Evolutionary conservation across 164 flowering plant species (phyloP).

Genomic region (Dillenia suffruticosa): DNA sequence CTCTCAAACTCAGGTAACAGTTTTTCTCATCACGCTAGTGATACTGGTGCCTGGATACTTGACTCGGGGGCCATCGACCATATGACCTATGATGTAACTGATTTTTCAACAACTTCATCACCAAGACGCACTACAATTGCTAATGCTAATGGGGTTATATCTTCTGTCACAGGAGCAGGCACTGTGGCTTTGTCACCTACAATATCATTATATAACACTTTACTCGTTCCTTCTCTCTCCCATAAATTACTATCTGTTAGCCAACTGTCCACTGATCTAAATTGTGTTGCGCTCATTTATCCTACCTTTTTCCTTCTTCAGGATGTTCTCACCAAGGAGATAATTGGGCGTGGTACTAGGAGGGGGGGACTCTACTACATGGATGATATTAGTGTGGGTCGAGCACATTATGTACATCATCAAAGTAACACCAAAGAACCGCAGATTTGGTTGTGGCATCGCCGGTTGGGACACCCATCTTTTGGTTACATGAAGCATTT

Average conservation of each 20-base stretch:
- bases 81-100: conserved; percentile 6
- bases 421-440: too few species aligned
- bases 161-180: not conserved
- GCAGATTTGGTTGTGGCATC: too few species aligned
- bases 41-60: conserved; percentile 4
- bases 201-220: not conserved
- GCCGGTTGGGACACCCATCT: too few species aligned
- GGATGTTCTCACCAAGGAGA: too few species aligned
- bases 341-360: too few species aligned
- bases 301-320: not conserved
- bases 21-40: not conserved
- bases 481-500: too few species aligned
- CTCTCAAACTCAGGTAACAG: not conserved
- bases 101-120: not conserved
- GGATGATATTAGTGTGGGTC: too few species aligned
- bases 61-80: conserved; percentile 8
- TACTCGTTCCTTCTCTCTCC: conserved; percentile 8
- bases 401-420: too few species aligned
- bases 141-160: conserved; percentile 2
- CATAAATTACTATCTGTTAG: conserved; percentile 9
- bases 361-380: too few species aligned
- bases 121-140: conserved; percentile 1
- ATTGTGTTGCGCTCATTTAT: conserved; percentile 5
- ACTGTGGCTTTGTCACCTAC: conserved; percentile 6
- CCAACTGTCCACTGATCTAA: conserved; percentile 4